Evolutionary conservation across 345 rosid genomes (phyloP).

Genomic region (Rhodamnia argentea): DNA sequence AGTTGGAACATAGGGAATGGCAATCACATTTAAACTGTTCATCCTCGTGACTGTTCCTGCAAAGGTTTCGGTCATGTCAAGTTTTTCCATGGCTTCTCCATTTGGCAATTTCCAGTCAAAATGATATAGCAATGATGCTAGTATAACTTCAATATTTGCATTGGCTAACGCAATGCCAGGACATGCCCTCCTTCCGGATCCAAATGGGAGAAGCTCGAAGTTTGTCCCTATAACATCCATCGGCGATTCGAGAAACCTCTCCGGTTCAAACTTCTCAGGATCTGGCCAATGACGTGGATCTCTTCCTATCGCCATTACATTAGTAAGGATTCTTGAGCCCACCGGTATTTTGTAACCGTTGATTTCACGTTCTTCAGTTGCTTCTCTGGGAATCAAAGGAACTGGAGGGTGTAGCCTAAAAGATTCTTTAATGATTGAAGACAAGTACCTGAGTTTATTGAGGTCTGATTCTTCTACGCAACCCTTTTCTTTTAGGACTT

Average conservation of each 20-base stretch:
- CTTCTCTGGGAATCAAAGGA: background rate
- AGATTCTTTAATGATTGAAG: background rate
- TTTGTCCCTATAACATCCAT: background rate
- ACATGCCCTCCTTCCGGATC: slow-evolving; percentile 8
- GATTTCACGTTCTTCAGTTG: background rate
- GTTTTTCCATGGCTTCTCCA: background rate
- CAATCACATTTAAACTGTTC: background rate
- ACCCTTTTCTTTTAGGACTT: background rate
- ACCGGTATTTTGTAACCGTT: slow-evolving; percentile 1
- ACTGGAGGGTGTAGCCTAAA: background rate
- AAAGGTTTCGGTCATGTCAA: background rate
- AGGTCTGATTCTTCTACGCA: background rate
- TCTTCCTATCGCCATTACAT: background rate
- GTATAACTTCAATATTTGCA: background rate
- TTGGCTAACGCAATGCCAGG: background rate
- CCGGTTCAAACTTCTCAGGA: slow-evolving; percentile 4
- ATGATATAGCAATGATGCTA: slow-evolving; percentile 1
- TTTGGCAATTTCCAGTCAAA: slow-evolving; percentile 4
- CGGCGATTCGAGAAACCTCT: slow-evolving; percentile 1
- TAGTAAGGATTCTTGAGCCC: background rate
- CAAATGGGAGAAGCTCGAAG: slow-evolving; percentile 9
- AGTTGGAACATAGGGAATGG: background rate
- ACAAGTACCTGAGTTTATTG: background rate
- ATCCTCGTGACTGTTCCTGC: background rate
- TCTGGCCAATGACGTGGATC: background rate